Evolutionary conservation across 768 basidiomycete species (phyloP).

Genomic region (Lentinula edodes): DNA sequence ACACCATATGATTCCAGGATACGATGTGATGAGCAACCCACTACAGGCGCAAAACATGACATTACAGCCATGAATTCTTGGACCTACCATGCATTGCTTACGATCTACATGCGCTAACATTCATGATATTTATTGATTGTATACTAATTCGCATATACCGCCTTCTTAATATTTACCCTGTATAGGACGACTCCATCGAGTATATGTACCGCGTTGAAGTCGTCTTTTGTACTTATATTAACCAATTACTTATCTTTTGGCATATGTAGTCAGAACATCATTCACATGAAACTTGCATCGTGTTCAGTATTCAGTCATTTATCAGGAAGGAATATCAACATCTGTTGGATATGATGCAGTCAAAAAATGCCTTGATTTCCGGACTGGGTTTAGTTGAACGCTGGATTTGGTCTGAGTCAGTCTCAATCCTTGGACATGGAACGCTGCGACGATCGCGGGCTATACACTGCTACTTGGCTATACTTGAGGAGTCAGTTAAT

Average conservation of each 20-base stretch:
- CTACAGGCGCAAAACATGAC: conserved; percentile 53
- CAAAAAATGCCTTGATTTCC: not conserved
- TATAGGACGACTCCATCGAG: not conserved
- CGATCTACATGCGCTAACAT: conserved; percentile 6
- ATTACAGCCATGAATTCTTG: conserved; percentile 40
- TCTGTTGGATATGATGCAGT: not conserved
- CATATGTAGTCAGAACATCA: not conserved
- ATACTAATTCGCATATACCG: conserved; percentile 1
- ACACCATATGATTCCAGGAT: conserved; percentile 60
- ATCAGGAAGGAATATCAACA: not conserved
- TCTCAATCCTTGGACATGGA: no score
- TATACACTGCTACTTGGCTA: no score
- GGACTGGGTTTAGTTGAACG: not conserved
- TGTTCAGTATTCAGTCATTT: not conserved
- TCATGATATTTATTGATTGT: conserved; percentile 7
- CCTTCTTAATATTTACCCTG: not conserved
- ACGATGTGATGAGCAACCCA: conserved; percentile 48
- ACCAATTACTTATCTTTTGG: not conserved
- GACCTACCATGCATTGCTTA: conserved; percentile 4
- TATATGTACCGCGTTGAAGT: not conserved
- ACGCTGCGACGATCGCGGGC: no score
- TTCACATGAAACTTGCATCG: not conserved
- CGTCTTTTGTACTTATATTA: not conserved
- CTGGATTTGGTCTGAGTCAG: no score
- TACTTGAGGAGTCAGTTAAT: no score